Evolutionary conservation across 495 filamentous ascomycete species (phyloP).

Genomic region (Margaritispora aquatica): DNA sequence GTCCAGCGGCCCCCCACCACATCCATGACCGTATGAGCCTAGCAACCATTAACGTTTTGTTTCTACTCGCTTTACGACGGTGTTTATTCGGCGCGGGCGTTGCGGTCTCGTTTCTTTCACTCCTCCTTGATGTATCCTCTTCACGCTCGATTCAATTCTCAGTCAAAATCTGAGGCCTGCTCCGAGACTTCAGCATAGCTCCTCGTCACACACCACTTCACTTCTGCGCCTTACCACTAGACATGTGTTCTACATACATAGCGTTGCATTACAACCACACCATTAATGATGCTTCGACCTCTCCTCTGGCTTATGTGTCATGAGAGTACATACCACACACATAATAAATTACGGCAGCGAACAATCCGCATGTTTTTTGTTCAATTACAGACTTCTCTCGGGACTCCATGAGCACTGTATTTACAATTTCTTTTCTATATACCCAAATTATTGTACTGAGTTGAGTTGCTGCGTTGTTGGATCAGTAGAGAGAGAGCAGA

Average conservation of each 20-base stretch:
- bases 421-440: constrained; percentile 21
- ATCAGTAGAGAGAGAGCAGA: constrained; percentile 2
- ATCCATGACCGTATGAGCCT: constrained; percentile 19
- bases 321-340: constrained; percentile 6
- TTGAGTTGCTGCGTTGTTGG: constrained; percentile 12
- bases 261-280: constrained; percentile 12
- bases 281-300: too few relatives aligned
- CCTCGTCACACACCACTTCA: constrained; percentile 1
- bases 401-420: not conserved
- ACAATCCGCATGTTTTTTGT: constrained; percentile 8
- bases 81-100: not conserved
- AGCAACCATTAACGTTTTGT: not conserved
- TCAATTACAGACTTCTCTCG: not conserved
- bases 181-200: not conserved
- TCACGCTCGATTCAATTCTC: not conserved
- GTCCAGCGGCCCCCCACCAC: constrained; percentile 39
- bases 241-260: constrained; percentile 16
- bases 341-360: constrained; percentile 18
- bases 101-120: not conserved
- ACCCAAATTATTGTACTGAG: constrained; percentile 24
- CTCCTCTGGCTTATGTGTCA: constrained; percentile 16
- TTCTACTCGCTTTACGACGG: not conserved
- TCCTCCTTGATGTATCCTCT: not conserved
- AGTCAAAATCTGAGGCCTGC: not conserved
- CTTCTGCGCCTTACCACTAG: constrained; percentile 17